Conservation (phyloP, 805 yeast genomes). For the Candida chauliodis region DNA sequence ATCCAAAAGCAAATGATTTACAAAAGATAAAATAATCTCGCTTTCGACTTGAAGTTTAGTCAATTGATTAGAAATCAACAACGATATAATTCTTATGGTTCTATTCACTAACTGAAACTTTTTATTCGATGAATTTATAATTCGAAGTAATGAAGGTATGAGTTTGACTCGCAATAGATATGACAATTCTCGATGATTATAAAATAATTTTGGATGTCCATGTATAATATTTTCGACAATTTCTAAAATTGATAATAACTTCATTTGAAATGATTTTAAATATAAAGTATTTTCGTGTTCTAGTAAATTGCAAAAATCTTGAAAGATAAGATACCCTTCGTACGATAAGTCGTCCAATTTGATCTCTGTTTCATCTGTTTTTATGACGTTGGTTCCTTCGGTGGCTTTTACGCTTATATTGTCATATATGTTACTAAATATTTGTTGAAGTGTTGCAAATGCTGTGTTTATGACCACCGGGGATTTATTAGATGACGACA, state of each 20-base stretch:
- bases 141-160: slow-evolving; percentile 71
- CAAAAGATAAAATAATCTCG: slow-evolving; percentile 72
- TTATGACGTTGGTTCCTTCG: slow-evolving; percentile 11
- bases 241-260: slow-evolving; percentile 68
- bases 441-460: slow-evolving; percentile 86
- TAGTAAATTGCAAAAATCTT: slow-evolving; percentile 67
- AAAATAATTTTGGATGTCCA: slow-evolving; percentile 57
- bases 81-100: slow-evolving; percentile 64
- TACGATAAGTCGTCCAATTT: slow-evolving; percentile 51
- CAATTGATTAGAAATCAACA: slow-evolving; percentile 58
- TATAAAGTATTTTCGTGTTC: slow-evolving; percentile 55
- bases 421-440: slow-evolving; percentile 76
- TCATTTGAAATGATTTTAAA: slow-evolving; percentile 54
- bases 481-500: slow-evolving; percentile 66
- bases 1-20: slow-evolving; percentile 67
- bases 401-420: slow-evolving; percentile 39
- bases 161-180: slow-evolving; percentile 62
- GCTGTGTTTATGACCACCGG: slow-evolving; percentile 87
- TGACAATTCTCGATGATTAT: slow-evolving; percentile 59
- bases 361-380: slow-evolving; percentile 40
- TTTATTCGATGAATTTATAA: slow-evolving; percentile 48
- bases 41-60: slow-evolving; percentile 66
- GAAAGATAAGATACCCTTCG: slow-evolving; percentile 69
- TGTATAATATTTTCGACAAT: slow-evolving; percentile 74
- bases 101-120: slow-evolving; percentile 72